phyloP scores from a whole-genome alignment of 805 yeast genomes.

The Osmozyma mogii region DNA sequence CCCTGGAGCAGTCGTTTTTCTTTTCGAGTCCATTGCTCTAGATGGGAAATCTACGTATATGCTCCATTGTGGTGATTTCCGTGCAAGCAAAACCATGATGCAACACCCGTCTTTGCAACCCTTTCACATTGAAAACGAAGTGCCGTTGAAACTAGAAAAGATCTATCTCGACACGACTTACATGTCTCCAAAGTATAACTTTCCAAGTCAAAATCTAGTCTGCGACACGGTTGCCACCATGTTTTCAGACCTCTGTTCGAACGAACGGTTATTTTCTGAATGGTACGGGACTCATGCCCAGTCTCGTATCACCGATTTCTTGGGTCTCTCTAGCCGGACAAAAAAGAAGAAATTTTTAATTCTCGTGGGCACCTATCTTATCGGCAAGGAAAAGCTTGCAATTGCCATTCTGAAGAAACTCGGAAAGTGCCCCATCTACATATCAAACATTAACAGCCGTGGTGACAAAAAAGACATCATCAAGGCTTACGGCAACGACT shows the following conservation, averaged over 20 bases:
- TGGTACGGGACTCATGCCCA: slow-evolving; percentile 31
- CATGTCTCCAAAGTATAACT: slow-evolving; percentile 61
- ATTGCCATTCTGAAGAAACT: slow-evolving; percentile 48
- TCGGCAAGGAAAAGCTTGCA: slow-evolving; percentile 89
- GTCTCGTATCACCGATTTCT: slow-evolving; percentile 33
- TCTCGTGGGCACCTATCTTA: slow-evolving; percentile 80
- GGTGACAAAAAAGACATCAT: slow-evolving; percentile 35
- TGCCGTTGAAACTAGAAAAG: slow-evolving; percentile 42
- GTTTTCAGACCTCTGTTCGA: slow-evolving; percentile 32
- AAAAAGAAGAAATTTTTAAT: slow-evolving; percentile 41
- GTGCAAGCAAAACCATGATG: slow-evolving; percentile 55
- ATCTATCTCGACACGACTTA: slow-evolving; percentile 90
- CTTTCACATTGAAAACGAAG: slow-evolving; percentile 13
- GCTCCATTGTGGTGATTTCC: slow-evolving; percentile 90
- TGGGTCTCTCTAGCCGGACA: slow-evolving; percentile 4
- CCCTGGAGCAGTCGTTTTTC: slow-evolving; percentile 85
- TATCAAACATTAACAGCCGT: slow-evolving; percentile 40
- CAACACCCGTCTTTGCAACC: slow-evolving; percentile 22
- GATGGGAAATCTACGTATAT: slow-evolving; percentile 21
- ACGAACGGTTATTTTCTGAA: slow-evolving; percentile 14
- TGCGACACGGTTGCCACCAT: slow-evolving; percentile 52
- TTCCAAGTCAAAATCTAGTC: slow-evolving; percentile 71
- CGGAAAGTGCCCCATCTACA: slow-evolving; percentile 43
- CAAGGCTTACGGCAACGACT: slow-evolving; percentile 38
- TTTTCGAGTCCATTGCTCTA: slow-evolving; percentile 45